These are phyloP conservation scores for Nepenthes alata DNA, from an alignment of 179 eudicot genomes.

Conservation along the genomic window DNA sequence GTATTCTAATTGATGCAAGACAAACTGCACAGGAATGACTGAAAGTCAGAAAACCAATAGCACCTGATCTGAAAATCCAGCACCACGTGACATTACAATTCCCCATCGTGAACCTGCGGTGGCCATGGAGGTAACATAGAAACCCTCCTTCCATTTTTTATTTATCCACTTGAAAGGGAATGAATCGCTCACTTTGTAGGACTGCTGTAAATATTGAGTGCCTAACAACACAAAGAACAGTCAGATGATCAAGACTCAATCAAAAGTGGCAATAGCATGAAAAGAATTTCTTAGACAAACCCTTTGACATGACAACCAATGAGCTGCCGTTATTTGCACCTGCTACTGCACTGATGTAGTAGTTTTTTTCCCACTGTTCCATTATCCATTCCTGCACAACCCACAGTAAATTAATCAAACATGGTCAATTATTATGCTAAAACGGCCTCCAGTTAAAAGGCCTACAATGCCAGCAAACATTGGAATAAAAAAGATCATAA, in stretches of 20 bases:
- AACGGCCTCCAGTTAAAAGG: not conserved
- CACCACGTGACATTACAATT: constrained; percentile 48
- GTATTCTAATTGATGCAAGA: too few relatives aligned
- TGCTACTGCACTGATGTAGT: constrained; percentile 45
- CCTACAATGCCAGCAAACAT: not conserved
- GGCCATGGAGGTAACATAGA: constrained; percentile 50
- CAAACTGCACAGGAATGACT: not conserved
- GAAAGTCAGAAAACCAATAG: not conserved
- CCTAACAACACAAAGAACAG: constrained; percentile 19
- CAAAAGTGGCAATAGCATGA: not conserved
- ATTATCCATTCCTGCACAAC: constrained; percentile 47
- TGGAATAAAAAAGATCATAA: not conserved
- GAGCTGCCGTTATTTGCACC: constrained; percentile 41
- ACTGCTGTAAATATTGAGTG: constrained; percentile 40
- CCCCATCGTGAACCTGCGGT: constrained; percentile 56
- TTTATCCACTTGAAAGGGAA: constrained; percentile 60
- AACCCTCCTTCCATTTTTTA: constrained; percentile 68
- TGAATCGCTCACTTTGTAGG: constrained; percentile 53
- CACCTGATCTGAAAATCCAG: constrained; percentile 42
- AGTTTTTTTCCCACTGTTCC: constrained; percentile 57
- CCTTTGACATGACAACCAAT: constrained; percentile 56
- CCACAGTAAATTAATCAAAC: not conserved
- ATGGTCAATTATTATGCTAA: not conserved
- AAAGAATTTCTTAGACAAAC: constrained; percentile 13
- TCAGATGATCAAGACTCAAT: not conserved